Percentiles rank a stretch among this genome's conserved stretches.
Conservation (phyloP, 176 grass and related monocot genomes). For the Carex scoparia region DNA sequence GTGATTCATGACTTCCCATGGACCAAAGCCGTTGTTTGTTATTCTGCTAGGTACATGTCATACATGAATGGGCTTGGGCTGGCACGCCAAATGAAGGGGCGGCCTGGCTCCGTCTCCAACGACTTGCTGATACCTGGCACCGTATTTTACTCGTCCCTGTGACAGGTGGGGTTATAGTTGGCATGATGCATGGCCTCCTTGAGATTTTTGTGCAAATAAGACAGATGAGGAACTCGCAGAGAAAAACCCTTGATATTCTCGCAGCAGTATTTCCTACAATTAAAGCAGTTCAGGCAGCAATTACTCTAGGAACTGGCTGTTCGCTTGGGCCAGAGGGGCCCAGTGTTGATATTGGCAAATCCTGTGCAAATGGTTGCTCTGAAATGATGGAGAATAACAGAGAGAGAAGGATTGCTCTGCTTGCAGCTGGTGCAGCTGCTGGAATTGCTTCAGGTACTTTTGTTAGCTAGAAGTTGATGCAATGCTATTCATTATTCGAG, state of each 20-base stretch:
- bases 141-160: slow-evolving; percentile 91
- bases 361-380: slow-evolving; percentile 91
- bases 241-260: slow-evolving; percentile 77
- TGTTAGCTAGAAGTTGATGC: background rate
- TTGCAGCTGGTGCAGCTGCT: slow-evolving; percentile 95
- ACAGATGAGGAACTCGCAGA: slow-evolving; percentile 58
- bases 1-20: background rate
- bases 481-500: background rate
- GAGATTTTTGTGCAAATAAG: slow-evolving; percentile 97
- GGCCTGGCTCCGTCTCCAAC: slow-evolving; percentile 91
- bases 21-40: background rate
- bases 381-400: slow-evolving; percentile 99
- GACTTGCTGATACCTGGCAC: slow-evolving; percentile 90
- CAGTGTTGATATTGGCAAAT: slow-evolving; percentile 95
- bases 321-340: slow-evolving; percentile 92
- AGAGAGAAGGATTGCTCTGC: slow-evolving; percentile 84
- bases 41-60: slow-evolving; percentile 62
- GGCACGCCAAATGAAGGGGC: slow-evolving; percentile 90
- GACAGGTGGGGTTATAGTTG: slow-evolving; percentile 97
- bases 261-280: slow-evolving; percentile 74
- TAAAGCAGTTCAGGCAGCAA: slow-evolving; percentile 87
- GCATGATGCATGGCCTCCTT: slow-evolving; percentile 97
- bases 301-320: slow-evolving; percentile 91
- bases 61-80: slow-evolving; percentile 99
- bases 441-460: slow-evolving; percentile 96